Conservation (phyloP, 345 rosid species). For the Passiflora organensis region DNA sequence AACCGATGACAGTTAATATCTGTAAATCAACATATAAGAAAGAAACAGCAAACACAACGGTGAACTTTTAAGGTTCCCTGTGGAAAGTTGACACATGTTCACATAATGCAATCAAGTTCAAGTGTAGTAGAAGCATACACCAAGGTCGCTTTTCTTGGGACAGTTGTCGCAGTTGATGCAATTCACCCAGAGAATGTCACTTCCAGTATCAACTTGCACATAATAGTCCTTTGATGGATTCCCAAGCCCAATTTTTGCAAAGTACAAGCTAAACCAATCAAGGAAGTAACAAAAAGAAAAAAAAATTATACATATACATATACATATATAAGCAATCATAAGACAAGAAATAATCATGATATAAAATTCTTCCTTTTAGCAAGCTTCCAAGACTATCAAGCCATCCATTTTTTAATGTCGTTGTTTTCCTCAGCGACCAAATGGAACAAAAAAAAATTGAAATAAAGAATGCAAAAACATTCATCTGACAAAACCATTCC, state of each 20-base stretch:
- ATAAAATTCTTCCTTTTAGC: not conserved
- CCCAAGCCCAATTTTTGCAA: slow-evolving; percentile 61
- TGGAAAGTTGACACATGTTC: not conserved
- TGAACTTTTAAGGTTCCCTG: not conserved
- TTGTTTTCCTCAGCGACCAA: not conserved
- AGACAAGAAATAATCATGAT: not conserved
- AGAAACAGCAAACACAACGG: not conserved
- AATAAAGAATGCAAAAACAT: no score
- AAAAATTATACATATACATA: not conserved
- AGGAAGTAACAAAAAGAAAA: slow-evolving; percentile 26
- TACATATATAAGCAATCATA: not conserved
- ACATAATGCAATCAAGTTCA: not conserved
- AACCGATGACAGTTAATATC: not conserved
- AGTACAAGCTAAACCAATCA: slow-evolving; percentile 57
- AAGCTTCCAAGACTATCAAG: not conserved
- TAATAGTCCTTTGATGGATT: slow-evolving; percentile 63
- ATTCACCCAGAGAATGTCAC: slow-evolving; percentile 90
- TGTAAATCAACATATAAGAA: not conserved
- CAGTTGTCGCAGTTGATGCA: slow-evolving; percentile 61
- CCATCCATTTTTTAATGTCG: not conserved
- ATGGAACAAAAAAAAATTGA: no score
- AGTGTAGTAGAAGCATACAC: slow-evolving; percentile 56
- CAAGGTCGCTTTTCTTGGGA: slow-evolving; percentile 64
- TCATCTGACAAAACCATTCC: no score
- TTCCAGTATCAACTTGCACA: slow-evolving; percentile 94